A percentile compares a stretch with the other conserved stretches of the same genome.
These are phyloP conservation scores for Heracleum sosnowskyi DNA, from an alignment of 129 eudicot species.

Conservation along the genomic window DNA sequence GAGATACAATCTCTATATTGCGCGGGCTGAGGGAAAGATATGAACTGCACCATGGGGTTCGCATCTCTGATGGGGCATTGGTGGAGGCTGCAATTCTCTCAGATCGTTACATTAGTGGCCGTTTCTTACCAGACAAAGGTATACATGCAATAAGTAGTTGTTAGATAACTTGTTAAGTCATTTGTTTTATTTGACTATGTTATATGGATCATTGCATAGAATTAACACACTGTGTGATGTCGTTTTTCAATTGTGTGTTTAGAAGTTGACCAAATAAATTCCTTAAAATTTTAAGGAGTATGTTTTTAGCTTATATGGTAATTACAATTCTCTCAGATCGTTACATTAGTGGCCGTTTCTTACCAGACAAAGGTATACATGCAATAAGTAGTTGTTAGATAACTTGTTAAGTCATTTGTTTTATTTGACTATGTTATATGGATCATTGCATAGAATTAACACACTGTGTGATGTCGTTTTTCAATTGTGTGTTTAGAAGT, in stretches of 20 bases:
- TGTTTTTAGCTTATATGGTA: background rate
- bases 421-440: background rate
- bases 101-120: slow-evolving; percentile 93
- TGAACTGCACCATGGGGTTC: slow-evolving; percentile 95
- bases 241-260: background rate
- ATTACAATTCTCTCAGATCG: slow-evolving; percentile 92
- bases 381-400: background rate
- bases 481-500: background rate
- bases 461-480: background rate
- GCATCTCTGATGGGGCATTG: slow-evolving; percentile 88
- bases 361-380: slow-evolving; percentile 84
- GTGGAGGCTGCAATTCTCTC: slow-evolving; percentile 97
- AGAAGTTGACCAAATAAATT: background rate
- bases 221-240: background rate
- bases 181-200: background rate
- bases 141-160: background rate
- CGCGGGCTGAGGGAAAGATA: slow-evolving; percentile 94
- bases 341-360: slow-evolving; percentile 89
- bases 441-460: background rate
- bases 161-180: background rate
- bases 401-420: background rate
- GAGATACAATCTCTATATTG: slow-evolving; percentile 83
- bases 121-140: slow-evolving; percentile 98
- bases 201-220: background rate
- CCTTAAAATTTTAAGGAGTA: background rate